Conservation (phyloP, 2,329 filamentous ascomycete species). For the Ramularia endophylla region DNA sequence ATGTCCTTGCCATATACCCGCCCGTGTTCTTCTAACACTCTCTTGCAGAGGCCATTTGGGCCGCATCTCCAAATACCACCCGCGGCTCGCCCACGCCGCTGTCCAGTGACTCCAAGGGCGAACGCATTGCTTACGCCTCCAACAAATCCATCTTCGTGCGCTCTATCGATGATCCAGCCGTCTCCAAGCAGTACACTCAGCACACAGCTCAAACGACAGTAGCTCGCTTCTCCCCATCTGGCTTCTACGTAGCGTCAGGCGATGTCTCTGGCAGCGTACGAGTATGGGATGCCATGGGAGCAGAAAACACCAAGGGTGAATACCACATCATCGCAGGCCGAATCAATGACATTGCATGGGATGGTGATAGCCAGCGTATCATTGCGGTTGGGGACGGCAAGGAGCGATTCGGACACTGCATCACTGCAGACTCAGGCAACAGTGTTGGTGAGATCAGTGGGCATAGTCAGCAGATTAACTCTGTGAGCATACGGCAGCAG, state of each 20-base stretch:
- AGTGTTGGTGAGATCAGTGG: constrained; percentile 90
- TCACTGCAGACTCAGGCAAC: constrained; percentile 93
- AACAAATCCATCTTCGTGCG: constrained; percentile 96
- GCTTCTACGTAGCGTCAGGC: constrained; percentile 91
- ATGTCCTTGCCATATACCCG: neutral
- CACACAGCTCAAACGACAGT: constrained; percentile 88
- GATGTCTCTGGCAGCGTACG: constrained; percentile 78
- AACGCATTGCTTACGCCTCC: constrained; percentile 87
- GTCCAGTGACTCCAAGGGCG: constrained; percentile 79
- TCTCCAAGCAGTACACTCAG: constrained; percentile 83
- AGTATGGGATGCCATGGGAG: constrained; percentile 84
- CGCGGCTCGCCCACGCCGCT: constrained; percentile 86
- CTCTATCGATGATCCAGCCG: constrained; percentile 81
- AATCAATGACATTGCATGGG: constrained; percentile 96
- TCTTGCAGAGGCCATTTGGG: constrained; percentile 65
- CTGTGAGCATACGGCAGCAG: constrained; percentile 82
- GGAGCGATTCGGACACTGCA: constrained; percentile 87
- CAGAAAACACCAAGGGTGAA: constrained; percentile 86
- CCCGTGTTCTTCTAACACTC: neutral
- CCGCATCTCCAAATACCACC: constrained; percentile 74
- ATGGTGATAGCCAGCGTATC: constrained; percentile 91
- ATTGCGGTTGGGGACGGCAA: constrained; percentile 95
- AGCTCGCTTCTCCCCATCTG: constrained; percentile 87
- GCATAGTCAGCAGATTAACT: constrained; percentile 85
- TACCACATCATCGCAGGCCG: constrained; percentile 91